These are phyloP conservation scores for Garcileccinum viscosum DNA, from an alignment of 1,284 basidiomycete genomes.

Conservation along the genomic window DNA sequence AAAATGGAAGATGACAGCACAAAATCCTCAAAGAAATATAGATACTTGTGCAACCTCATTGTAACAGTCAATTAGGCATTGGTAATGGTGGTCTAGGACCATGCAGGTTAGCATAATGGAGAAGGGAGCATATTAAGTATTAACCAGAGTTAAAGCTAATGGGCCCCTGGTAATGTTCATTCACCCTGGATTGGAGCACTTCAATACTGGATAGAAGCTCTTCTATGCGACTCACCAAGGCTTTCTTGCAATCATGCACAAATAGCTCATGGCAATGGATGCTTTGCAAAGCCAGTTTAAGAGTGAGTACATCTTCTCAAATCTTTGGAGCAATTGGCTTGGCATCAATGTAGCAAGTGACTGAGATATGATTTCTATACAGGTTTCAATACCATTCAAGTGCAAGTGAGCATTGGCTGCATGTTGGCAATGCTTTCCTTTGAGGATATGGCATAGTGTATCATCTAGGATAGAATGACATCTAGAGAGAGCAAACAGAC, in stretches of 20 bases:
- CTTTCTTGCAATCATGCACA: neutral
- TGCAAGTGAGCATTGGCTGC: neutral
- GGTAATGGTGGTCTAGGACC: neutral
- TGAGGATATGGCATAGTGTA: neutral
- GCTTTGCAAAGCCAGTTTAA: neutral
- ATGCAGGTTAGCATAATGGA: neutral
- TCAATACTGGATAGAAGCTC: neutral
- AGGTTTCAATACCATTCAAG: neutral
- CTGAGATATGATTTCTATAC: neutral
- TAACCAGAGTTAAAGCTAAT: neutral
- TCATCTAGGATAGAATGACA: no score
- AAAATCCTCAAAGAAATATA: conserved; percentile 4
- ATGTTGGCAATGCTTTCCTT: neutral
- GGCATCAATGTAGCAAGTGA: neutral
- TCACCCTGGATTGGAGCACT: neutral
- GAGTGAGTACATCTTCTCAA: neutral
- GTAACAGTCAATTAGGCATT: neutral
- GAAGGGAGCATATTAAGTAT: neutral
- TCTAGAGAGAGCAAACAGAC: neutral
- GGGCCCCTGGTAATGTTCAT: neutral
- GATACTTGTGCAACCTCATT: conserved; percentile 5
- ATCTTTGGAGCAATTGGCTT: neutral
- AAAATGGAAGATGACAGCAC: neutral
- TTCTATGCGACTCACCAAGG: neutral
- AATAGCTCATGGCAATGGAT: neutral